Evolutionary conservation across 2,329 filamentous ascomycete genomes (phyloP), one percentile per base, ranked within the genome.

Genomic region (Colletotrichum camelliae): DNA sequence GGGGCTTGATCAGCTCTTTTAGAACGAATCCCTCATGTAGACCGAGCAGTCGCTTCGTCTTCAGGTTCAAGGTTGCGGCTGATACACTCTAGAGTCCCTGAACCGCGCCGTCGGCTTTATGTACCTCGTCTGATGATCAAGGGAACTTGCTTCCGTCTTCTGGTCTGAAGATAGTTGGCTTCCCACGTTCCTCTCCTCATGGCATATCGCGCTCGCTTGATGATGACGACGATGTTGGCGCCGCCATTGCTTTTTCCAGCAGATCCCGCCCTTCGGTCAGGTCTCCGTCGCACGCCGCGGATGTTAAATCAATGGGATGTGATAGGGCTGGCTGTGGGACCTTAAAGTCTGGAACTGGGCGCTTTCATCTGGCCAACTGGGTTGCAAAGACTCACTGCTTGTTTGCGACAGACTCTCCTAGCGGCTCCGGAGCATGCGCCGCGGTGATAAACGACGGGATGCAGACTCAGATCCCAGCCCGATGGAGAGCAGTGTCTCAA

Each of bases 301-400:
- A 66, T 62, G n/a, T 66, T 48, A 61, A 67, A 18, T 57, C 24
- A 31, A 24, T 33, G 60, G 67, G 27, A 60, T 52, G 60, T 24
- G 21, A 66, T 71, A 71, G 52, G 72, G 67, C 72, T 71, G 60
- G 68, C 24, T 60, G 72, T 74, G 21, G 43, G 58, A 60, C 67
- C 57, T 39, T 27, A 52, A 55, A 52, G 43, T 52, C 43, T 52
- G 43, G 43, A 52, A 52, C n/a, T 52, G 43, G 43, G 64, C 55
- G 55, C 27, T 52, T 68, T 68, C n/a, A 48, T 43, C 35, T 29
- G 37, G 48, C 64, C 35, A 61, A 61, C 65, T 61, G 43, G 37
- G 13, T 60, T 48, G 52, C 65, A 52, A 31, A 37, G 60, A n/a
- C 27, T 60, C 5, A 29, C 37, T 69, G 55, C 21, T 33, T 35